phyloP scores from a whole-genome alignment of 2,329 filamentous ascomycete species.

The Hypoxylon sp. region DNA sequence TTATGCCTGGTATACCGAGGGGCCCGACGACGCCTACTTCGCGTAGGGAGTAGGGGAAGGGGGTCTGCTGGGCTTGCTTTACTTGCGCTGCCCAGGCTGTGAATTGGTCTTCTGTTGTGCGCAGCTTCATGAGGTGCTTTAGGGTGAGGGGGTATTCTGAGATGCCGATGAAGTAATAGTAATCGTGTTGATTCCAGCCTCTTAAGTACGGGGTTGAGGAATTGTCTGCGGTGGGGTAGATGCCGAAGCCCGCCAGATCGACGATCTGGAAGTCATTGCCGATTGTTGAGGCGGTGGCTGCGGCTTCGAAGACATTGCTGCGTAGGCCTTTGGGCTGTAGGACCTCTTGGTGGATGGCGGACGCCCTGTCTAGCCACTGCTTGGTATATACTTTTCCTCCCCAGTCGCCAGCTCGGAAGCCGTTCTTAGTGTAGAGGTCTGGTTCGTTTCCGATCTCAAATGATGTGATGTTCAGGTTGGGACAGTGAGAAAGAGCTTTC shows the following conservation, averaged over 20 bases:
- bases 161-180: conserved; percentile 67
- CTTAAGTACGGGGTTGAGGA: conserved; percentile 53
- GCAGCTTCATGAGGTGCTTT: conserved; percentile 61
- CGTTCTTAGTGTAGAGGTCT: conserved; percentile 57
- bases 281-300: conserved; percentile 65
- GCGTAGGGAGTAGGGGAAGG: conserved; percentile 63
- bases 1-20: conserved; percentile 62
- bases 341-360: conserved; percentile 61
- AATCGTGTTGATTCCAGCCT: conserved; percentile 68
- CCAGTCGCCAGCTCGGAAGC: conserved; percentile 62
- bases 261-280: conserved; percentile 64
- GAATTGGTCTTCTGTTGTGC: conserved; percentile 64
- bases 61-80: conserved; percentile 58
- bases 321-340: conserved; percentile 58
- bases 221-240: conserved; percentile 57
- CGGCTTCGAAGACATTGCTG: conserved; percentile 64
- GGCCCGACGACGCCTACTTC: conserved; percentile 67
- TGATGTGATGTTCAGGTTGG: conserved; percentile 49
- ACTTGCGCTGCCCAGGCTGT: conserved; percentile 62
- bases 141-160: conserved; percentile 61
- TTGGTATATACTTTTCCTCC: conserved; percentile 60
- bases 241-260: conserved; percentile 58
- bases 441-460: conserved; percentile 55
- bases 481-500: conserved; percentile 44
- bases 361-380: conserved; percentile 62